Conservation (phyloP, 2,329 filamentous ascomycete species). For the Colletotrichum aenigma region DNA sequence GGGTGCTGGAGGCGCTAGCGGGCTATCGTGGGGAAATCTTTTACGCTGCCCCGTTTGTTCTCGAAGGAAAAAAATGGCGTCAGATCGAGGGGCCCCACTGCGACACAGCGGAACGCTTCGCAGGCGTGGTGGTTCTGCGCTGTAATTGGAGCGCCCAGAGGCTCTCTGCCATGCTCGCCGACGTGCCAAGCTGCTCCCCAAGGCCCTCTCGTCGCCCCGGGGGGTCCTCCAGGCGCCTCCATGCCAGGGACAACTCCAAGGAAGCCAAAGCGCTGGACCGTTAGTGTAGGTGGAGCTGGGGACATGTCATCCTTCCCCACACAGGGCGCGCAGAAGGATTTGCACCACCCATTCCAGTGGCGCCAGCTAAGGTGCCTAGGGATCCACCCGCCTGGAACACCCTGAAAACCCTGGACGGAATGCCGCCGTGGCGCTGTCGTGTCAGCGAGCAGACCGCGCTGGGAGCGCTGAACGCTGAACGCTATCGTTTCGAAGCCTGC, state of each 20-base stretch:
- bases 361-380: not conserved
- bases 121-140: not conserved
- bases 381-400: not conserved
- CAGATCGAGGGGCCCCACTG: conserved; percentile 6
- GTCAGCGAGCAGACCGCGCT: not conserved
- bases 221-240: not conserved
- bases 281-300: not conserved
- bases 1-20: not conserved
- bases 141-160: not conserved
- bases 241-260: conserved; percentile 1
- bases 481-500: not conserved
- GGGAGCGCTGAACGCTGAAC: not conserved
- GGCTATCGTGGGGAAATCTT: conserved; percentile 15
- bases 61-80: conserved; percentile 19
- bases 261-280: not conserved
- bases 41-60: conserved; percentile 12
- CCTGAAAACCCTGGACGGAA: not conserved
- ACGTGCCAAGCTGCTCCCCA: not conserved
- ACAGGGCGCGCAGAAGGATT: not conserved
- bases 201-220: not conserved
- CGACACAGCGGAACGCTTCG: not conserved
- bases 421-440: not conserved
- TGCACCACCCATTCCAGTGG: not conserved
- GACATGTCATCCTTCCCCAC: not conserved
- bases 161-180: not conserved